These are phyloP conservation scores for Polytolypa hystricis DNA, from an alignment of 2,329 filamentous ascomycete species.

Conservation along the genomic window DNA sequence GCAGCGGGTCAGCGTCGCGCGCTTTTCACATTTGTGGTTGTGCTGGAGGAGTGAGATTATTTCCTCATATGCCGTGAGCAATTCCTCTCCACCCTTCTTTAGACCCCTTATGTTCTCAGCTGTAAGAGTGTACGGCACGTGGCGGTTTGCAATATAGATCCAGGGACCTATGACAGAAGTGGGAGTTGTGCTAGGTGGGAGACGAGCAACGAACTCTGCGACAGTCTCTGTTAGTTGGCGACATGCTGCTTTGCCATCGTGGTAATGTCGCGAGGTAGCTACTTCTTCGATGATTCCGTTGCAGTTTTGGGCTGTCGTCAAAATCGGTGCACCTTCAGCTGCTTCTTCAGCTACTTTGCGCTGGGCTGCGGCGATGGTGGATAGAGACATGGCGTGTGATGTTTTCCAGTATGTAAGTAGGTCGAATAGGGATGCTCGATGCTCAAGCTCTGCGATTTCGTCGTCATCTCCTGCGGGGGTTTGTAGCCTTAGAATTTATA, in stretches of 20 bases:
- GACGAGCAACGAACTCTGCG: conserved; percentile 53
- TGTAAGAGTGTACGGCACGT: conserved; percentile 26
- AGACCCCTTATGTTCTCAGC: conserved; percentile 40
- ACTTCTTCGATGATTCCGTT: conserved; percentile 6
- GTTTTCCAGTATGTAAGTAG: conserved; percentile 39
- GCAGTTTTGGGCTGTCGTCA: neutral
- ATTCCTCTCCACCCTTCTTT: conserved; percentile 41
- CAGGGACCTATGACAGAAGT: conserved; percentile 43
- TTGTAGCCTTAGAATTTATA: neutral
- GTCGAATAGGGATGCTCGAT: conserved; percentile 43
- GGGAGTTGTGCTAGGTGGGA: conserved; percentile 55
- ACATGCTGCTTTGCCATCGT: conserved; percentile 9
- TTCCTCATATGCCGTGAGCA: conserved; percentile 41
- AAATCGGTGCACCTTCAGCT: conserved; percentile 2
- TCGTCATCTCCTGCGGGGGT: conserved; percentile 43
- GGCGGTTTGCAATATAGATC: conserved; percentile 63
- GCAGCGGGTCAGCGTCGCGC: conserved; percentile 24
- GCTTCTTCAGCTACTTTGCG: conserved; percentile 4
- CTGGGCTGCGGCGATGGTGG: conserved; percentile 23
- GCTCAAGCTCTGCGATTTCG: conserved; percentile 37
- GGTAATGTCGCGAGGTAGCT: conserved; percentile 5
- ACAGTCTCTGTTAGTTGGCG: conserved; percentile 56
- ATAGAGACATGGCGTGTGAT: conserved; percentile 21
- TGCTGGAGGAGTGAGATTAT: conserved; percentile 40
- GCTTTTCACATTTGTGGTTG: conserved; percentile 39